Evolutionary conservation across 2,329 filamentous ascomycete genomes (phyloP).

Genomic region (Aspergillus terreus): DNA sequence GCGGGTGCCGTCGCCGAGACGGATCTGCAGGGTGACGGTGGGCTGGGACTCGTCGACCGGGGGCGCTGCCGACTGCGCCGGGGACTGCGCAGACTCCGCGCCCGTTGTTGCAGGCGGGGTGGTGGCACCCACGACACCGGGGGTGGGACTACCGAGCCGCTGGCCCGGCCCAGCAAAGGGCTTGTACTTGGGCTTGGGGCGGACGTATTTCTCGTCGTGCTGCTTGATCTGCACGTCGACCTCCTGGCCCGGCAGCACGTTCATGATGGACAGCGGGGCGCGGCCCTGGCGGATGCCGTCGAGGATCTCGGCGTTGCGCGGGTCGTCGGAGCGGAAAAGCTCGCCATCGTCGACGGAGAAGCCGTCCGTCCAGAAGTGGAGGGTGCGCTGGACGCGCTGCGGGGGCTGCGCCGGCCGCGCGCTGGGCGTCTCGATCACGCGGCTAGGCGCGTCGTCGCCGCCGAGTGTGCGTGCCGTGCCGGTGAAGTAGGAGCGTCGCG

Average conservation of each 20-base stretch:
- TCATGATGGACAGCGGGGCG: slow-evolving; percentile 60
- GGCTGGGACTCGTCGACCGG: slow-evolving; percentile 57
- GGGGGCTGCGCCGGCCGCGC: slow-evolving; percentile 39
- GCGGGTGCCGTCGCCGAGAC: slow-evolving; percentile 60
- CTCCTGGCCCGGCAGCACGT: slow-evolving; percentile 60
- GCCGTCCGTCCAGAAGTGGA: slow-evolving; percentile 64
- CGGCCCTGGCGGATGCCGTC: slow-evolving; percentile 61
- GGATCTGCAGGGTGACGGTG: slow-evolving; percentile 57
- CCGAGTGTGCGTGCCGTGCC: slow-evolving; percentile 63
- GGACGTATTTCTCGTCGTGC: slow-evolving; percentile 60
- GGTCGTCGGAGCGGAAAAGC: slow-evolving; percentile 61
- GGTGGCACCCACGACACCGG: slow-evolving; percentile 40
- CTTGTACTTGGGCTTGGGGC: slow-evolving; percentile 62
- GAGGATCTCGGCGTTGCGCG: slow-evolving; percentile 58
- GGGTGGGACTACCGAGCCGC: slow-evolving; percentile 61
- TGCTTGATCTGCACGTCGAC: slow-evolving; percentile 63
- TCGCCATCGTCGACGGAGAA: slow-evolving; percentile 65
- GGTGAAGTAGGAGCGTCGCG: slow-evolving; percentile 48
- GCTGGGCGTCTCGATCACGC: slow-evolving; percentile 51
- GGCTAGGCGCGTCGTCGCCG: slow-evolving; percentile 60
- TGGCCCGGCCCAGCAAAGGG: slow-evolving; percentile 60
- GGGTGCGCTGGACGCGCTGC: slow-evolving; percentile 54
- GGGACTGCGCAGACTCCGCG: slow-evolving; percentile 10
- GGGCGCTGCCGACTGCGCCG: slow-evolving; percentile 35
- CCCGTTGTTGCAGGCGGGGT: not conserved